phyloP scores from a whole-genome alignment of 202 grass and related monocot genomes.

The Digitaria exilis region DNA sequence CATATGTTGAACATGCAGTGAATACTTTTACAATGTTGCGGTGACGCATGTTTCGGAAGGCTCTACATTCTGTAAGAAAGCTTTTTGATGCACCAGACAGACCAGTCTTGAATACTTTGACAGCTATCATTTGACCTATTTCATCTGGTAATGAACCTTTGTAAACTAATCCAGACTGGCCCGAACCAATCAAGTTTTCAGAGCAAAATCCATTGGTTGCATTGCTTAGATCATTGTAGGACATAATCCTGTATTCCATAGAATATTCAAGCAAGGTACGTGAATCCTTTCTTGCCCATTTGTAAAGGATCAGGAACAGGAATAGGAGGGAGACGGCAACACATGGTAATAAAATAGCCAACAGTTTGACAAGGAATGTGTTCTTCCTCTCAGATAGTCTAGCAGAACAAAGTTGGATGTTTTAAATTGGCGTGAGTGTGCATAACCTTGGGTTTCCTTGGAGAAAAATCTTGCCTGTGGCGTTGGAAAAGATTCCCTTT shows the following conservation, averaged over 20 bases:
- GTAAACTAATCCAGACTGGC: neutral
- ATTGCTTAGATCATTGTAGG: too few relatives aligned
- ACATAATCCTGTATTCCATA: too few relatives aligned
- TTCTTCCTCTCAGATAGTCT: neutral
- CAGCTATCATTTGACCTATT: neutral
- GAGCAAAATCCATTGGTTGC: too few relatives aligned
- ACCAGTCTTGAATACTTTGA: neutral
- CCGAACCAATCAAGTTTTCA: neutral
- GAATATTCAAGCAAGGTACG: too few relatives aligned
- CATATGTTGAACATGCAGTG: neutral
- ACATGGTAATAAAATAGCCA: neutral
- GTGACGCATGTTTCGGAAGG: neutral
- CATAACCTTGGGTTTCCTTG: constrained; percentile 48
- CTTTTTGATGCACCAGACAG: neutral
- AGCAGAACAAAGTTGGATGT: constrained; percentile 21
- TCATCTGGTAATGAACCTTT: neutral
- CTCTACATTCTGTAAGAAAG: neutral
- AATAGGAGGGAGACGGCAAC: too few relatives aligned
- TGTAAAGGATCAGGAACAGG: too few relatives aligned
- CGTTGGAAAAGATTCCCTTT: constrained; percentile 42
- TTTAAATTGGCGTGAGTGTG: neutral
- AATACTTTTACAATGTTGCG: neutral
- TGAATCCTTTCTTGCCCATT: too few relatives aligned
- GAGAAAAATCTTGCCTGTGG: neutral
- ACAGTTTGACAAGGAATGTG: neutral